Evolutionary conservation across 73 alveolate species (phyloP), one percentile per base, ranked within the genome.

Genomic region (Urostyla sp.): DNA sequence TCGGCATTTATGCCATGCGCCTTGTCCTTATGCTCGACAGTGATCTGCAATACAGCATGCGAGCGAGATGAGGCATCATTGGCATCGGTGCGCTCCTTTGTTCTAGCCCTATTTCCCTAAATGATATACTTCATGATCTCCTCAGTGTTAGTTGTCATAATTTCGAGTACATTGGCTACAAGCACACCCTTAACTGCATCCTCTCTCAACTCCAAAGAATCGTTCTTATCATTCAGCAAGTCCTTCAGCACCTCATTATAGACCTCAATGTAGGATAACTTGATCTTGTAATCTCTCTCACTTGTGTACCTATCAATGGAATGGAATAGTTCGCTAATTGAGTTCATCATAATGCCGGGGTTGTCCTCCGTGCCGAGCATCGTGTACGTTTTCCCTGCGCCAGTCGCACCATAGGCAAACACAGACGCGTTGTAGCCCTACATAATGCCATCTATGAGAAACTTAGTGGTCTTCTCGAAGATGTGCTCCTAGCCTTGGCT

Each of bases 301-400:
- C 49, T 43, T 15, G 85, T 84, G 79, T 88, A 83, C 46, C 80
- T 81, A 46, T 91, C 93, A 40, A 94, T 90, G 81, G 75, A 69
- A 53, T 88, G 72, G 92, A 96, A 96, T 31, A 96, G 84, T 61
- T 96, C 99, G 48, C 92, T 87, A 48, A 96, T 81, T 31, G 99
- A 88, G 63, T 86, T 83, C 82, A 92, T 78, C 99, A 96, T 96
- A 11, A 92, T 90, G 26, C 99, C 99, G 11, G 98, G 98, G 46
- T 88, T 89, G 44, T 90, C 94, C 32, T 88, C 97, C 61, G 85
- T 91, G 30, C 99, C 99, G 20, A 97, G 85, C 99, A 97, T 97
- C 23, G 99, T 97, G 82, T 97, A 95, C 21, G 99, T 97, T 87
- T 97, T 97, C 35, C 99, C 99, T 28, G 99, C 98, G 11, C 99